These are phyloP conservation scores for Saturnispora diversa DNA, from an alignment of 805 yeast genomes.

Conservation along the genomic window DNA sequence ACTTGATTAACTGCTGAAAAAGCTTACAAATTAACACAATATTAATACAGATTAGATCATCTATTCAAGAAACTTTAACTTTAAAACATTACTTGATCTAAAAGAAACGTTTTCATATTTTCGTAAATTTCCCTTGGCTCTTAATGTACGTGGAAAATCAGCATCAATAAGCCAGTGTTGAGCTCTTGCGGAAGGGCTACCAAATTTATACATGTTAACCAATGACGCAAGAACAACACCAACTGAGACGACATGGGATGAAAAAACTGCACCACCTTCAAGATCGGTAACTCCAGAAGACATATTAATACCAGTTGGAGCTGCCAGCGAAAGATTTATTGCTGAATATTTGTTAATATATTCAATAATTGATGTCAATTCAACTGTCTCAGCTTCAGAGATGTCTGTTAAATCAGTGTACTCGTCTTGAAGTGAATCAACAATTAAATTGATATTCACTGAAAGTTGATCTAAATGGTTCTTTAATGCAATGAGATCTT, in stretches of 20 bases:
- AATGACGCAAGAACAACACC: conserved; percentile 68
- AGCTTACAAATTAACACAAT: background rate
- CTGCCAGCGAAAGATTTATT: conserved; percentile 59
- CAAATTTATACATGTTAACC: conserved; percentile 51
- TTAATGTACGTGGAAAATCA: conserved; percentile 57
- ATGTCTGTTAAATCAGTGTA: conserved; percentile 62
- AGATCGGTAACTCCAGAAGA: conserved; percentile 54
- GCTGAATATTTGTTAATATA: conserved; percentile 57
- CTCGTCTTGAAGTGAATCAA: conserved; percentile 82
- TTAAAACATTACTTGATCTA: background rate
- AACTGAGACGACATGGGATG: conserved; percentile 56
- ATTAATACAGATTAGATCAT: background rate
- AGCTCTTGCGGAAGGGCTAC: conserved; percentile 40
- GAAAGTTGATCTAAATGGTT: conserved; percentile 35
- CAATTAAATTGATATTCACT: conserved; percentile 57
- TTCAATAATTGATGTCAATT: conserved; percentile 39
- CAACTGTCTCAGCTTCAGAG: conserved; percentile 34
- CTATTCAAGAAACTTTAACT: conserved; percentile 1
- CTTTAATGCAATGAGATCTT: too few species aligned
- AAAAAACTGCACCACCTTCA: conserved; percentile 17
- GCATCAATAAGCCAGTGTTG: conserved; percentile 58
- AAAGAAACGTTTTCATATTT: conserved; percentile 35
- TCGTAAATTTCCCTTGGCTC: conserved; percentile 34
- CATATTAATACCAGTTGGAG: conserved; percentile 77
- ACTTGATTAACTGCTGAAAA: too few species aligned